Base-by-base conservation (phyloP, 257 asterid species). In the Lycium barbarum region DNA sequence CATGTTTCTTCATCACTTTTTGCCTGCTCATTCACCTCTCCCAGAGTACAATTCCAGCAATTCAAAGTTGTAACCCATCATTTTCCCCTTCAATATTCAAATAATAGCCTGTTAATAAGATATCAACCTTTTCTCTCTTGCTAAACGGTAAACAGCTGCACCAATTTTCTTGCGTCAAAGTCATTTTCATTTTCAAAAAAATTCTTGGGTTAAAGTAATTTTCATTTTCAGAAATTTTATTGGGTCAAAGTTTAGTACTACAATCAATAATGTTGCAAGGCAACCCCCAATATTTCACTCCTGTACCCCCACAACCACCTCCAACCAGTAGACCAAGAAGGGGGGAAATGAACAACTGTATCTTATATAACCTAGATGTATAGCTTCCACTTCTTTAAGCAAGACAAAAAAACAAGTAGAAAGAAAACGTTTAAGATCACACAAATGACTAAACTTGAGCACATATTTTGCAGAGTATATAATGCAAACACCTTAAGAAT, bases 1-100 rank as follows among this genome's bases (percentile, higher is more conserved):
- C 86, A 65, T 87, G 93, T 13, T 91, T 81, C 94, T 88, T 92
- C 95, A 93, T 93, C 80, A 84, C 82, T 51, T 78, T 26, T 53
- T 78, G 82, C 33, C 17, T 78, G 65, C 65, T 78, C 9, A 78
- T 78, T 78, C 82, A 78, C 82, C 82, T 78, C 17, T 53, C 65
- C 7, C 3, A 78, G 49, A 53, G n/a, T 4, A 33, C 40, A 51
- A 53, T 26, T 76, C 65, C 82, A 76, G 65, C 65, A 53, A 7
- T 15, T 78, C 82, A 78, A 57, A 78, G 63, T 53, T 53, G 49
- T 62, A 80, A 45, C 80, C 90, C 87, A 67, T 47, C 15, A 72
- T 54, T 65, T 45, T 58, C 67, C 79, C 91, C 89, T 86, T 85
- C 83, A 91, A 65, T 68, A 43, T 73, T 3, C 36, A 89, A 84